phyloP scores from a whole-genome alignment of 2,329 filamentous ascomycete species.

The Mollisiaceae sp. region DNA sequence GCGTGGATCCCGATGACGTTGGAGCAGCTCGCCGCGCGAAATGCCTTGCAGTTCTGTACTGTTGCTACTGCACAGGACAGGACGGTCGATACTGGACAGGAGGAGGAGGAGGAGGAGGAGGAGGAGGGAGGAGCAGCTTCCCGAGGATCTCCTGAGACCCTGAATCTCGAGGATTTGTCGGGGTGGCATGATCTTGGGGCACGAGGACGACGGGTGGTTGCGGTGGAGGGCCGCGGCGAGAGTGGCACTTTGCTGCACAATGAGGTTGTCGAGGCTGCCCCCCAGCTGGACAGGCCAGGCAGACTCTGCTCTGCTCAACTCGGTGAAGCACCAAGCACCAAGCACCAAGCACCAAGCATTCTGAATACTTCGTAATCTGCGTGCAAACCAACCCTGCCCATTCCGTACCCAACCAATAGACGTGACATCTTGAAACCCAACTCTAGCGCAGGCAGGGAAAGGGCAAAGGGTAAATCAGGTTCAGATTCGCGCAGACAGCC shows the following conservation, averaged over 20 bases:
- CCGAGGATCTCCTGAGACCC: constrained; percentile 2
- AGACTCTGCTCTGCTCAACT: not conserved
- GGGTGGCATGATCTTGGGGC: constrained; percentile 1
- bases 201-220: not conserved
- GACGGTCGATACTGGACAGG: not conserved
- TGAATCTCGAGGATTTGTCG: not conserved
- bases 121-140: too few relatives aligned
- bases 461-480: not conserved
- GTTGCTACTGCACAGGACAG: too few relatives aligned
- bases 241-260: constrained; percentile 5
- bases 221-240: not conserved
- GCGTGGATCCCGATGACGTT: not conserved
- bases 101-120: too few relatives aligned
- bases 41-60: too few relatives aligned
- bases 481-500: not conserved
- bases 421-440: constrained; percentile 2
- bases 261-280: not conserved
- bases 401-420: constrained; percentile 2
- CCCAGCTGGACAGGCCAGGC: not conserved
- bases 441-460: not conserved
- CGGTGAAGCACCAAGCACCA: not conserved
- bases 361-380: constrained; percentile 1
- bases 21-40: not conserved
- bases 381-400: not conserved
- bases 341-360: too few relatives aligned